Conservation (phyloP, 208 protist genomes). For the Trypanosomatidae sp. region DNA sequence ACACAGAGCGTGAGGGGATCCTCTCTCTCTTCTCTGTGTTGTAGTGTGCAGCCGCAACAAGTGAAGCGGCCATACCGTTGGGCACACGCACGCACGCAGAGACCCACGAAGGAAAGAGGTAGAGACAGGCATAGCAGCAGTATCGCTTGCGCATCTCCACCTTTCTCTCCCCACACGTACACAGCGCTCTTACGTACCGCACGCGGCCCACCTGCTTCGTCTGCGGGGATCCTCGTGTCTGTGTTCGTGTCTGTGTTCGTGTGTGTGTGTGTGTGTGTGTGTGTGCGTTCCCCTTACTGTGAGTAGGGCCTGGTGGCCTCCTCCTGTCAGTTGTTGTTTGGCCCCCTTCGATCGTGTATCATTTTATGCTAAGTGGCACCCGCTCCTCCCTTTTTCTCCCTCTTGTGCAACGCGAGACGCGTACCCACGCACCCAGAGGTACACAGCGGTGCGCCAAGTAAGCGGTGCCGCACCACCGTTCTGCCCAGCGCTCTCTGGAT, state of each 20-base stretch:
- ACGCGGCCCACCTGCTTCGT: not conserved
- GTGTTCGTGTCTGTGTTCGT: not conserved
- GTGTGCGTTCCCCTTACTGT: not conserved
- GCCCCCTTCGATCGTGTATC: not conserved
- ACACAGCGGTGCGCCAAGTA: not conserved
- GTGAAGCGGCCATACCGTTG: not conserved
- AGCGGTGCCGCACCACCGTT: not conserved
- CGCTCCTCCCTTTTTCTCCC: too few species aligned
- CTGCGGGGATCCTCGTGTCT: not conserved
- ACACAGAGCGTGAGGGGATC: not conserved
- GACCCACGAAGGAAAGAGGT: not conserved
- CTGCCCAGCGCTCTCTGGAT: not conserved
- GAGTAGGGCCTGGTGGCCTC: not conserved
- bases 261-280: not conserved
- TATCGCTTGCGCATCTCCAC: not conserved
- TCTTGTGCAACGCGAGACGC: not conserved
- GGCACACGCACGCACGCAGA: not conserved
- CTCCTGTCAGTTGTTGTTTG: not conserved
- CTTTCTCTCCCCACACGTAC: not conserved
- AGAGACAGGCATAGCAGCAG: not conserved
- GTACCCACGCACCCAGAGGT: not conserved
- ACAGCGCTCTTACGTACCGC: not conserved
- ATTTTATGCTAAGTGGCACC: not conserved
- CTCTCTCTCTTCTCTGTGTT: not conserved
- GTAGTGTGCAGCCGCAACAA: not conserved